Evolutionary conservation across 1,284 basidiomycete species (phyloP).

Genomic region (Apiotrichum laibachii): DNA sequence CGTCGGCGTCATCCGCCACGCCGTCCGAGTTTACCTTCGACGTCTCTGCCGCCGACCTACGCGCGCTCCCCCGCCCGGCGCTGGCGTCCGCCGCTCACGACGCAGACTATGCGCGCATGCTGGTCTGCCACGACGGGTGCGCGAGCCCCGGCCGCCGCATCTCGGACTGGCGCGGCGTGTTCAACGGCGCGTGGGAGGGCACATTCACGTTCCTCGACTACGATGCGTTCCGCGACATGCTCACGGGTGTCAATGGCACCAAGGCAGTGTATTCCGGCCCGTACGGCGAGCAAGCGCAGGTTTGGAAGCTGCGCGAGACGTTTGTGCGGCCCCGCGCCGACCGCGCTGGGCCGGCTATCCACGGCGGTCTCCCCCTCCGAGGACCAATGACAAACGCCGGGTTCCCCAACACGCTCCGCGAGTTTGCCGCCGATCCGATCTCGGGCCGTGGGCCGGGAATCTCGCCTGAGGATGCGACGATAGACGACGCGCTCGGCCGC

Average conservation of each 20-base stretch:
- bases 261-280: slow-evolving; percentile 54
- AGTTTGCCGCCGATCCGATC: slow-evolving; percentile 20
- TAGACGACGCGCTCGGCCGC: slow-evolving; percentile 37
- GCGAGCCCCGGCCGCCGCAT: slow-evolving; percentile 48
- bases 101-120: slow-evolving; percentile 43
- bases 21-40: not conserved
- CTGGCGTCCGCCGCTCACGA: slow-evolving; percentile 19
- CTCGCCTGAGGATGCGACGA: slow-evolving; percentile 40
- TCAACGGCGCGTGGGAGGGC: slow-evolving; percentile 58
- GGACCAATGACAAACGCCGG: slow-evolving; percentile 48
- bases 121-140: slow-evolving; percentile 50
- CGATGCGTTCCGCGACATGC: slow-evolving; percentile 55
- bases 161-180: slow-evolving; percentile 49
- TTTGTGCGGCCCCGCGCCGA: slow-evolving; percentile 39
- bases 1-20: slow-evolving; percentile 3
- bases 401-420: slow-evolving; percentile 36
- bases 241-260: slow-evolving; percentile 37
- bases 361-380: slow-evolving; percentile 26
- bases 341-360: not conserved
- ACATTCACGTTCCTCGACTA: slow-evolving; percentile 59
- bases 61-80: slow-evolving; percentile 26
- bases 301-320: slow-evolving; percentile 57
- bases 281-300: slow-evolving; percentile 58
- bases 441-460: slow-evolving; percentile 5
- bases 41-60: slow-evolving; percentile 11